phyloP scores from a whole-genome alignment of 2,329 filamentous ascomycete genomes.

The Calonectria pteridis region DNA sequence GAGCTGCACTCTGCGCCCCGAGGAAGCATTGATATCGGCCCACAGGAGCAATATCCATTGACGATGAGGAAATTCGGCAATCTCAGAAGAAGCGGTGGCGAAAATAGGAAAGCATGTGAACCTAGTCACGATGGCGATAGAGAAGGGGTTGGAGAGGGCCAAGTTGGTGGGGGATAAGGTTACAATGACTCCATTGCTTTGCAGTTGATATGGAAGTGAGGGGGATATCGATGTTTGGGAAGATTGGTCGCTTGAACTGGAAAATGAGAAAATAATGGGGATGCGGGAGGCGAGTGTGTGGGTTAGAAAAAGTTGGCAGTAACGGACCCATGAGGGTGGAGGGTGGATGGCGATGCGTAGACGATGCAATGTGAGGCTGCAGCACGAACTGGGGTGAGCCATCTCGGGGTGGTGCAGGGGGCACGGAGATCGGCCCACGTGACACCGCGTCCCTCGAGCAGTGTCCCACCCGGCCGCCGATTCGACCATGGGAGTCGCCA shows the following conservation, averaged over 20 bases:
- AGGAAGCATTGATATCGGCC: conserved; percentile 16
- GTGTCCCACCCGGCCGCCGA: conserved; percentile 5
- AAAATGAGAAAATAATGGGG: neutral
- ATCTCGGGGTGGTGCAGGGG: neutral
- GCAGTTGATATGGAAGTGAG: neutral
- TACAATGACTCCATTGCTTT: neutral
- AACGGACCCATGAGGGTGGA: conserved; percentile 12
- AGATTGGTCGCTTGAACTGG: neutral
- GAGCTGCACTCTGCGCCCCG: conserved; percentile 15
- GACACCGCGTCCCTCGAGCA: conserved; percentile 11
- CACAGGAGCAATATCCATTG: neutral
- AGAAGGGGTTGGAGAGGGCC: neutral
- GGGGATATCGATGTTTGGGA: neutral
- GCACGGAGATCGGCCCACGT: conserved; percentile 2
- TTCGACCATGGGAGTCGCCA: neutral
- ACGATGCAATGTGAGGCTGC: neutral
- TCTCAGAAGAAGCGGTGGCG: conserved; percentile 6
- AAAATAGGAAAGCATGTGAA: neutral
- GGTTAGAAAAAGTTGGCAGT: conserved; percentile 21
- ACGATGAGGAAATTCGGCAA: neutral
- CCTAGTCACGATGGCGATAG: neutral
- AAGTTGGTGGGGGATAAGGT: conserved; percentile 5
- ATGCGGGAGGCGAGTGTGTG: neutral
- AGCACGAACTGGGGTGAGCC: conserved; percentile 1
- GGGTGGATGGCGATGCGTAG: neutral